A percentile compares a stretch with the other conserved stretches of the same genome.
phyloP scores from a whole-genome alignment of 805 yeast genomes.

The Saturnispora ahearnii region DNA sequence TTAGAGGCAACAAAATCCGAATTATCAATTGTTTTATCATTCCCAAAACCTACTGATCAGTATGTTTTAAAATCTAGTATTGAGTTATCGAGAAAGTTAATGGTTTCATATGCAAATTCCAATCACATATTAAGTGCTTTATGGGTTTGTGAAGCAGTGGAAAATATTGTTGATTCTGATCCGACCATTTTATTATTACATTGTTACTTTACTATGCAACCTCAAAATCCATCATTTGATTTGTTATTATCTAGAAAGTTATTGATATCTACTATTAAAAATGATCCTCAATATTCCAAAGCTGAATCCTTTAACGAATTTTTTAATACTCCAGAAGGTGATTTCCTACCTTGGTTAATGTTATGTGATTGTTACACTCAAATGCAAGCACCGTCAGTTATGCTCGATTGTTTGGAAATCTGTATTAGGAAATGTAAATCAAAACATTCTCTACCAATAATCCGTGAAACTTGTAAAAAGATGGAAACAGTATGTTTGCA shows the following conservation, averaged over 20 bases:
- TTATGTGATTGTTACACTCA: slow-evolving; percentile 44
- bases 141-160: slow-evolving; percentile 40
- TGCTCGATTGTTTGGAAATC: slow-evolving; percentile 47
- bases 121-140: slow-evolving; percentile 43
- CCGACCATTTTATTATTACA: slow-evolving; percentile 39
- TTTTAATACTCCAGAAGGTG: slow-evolving; percentile 26
- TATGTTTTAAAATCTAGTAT: slow-evolving; percentile 32
- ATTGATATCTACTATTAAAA: slow-evolving; percentile 22
- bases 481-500: not conserved
- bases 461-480: not conserved
- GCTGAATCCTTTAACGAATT: slow-evolving; percentile 9
- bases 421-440: slow-evolving; percentile 24
- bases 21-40: slow-evolving; percentile 38
- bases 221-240: slow-evolving; percentile 22
- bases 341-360: slow-evolving; percentile 51
- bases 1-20: slow-evolving; percentile 42
- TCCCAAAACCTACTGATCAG: slow-evolving; percentile 34
- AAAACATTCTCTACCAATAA: slow-evolving; percentile 4
- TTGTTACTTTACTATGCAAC: slow-evolving; percentile 38
- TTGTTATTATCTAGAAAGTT: slow-evolving; percentile 32
- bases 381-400: slow-evolving; percentile 37
- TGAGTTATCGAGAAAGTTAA: slow-evolving; percentile 28
- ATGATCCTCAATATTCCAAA: slow-evolving; percentile 4
- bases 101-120: slow-evolving; percentile 42
- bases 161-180: slow-evolving; percentile 35